A percentile compares a stretch with the other conserved stretches of the same genome.
Evolutionary conservation across 2,329 filamentous ascomycete genomes (phyloP).

Genomic region (Phoma herbarum): DNA sequence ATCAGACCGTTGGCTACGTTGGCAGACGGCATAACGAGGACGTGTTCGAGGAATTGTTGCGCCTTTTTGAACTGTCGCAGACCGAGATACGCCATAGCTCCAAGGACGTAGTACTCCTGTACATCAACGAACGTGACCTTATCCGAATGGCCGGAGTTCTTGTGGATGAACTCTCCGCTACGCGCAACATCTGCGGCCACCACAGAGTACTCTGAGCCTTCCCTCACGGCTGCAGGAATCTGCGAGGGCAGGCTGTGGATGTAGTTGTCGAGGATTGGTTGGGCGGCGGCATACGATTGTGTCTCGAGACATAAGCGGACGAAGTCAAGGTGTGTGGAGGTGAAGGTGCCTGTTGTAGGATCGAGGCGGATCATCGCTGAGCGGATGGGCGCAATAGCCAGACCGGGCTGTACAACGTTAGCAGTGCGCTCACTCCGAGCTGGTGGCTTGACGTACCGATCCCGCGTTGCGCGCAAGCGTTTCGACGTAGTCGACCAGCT

Average conservation of each 20-base stretch:
- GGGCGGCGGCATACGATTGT: constrained; percentile 62
- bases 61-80: constrained; percentile 55
- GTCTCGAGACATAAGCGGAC: constrained; percentile 66
- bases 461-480: constrained; percentile 42
- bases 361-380: constrained; percentile 72
- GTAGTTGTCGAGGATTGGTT: constrained; percentile 70
- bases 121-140: constrained; percentile 63
- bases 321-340: constrained; percentile 67
- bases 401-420: constrained; percentile 36
- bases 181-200: constrained; percentile 53
- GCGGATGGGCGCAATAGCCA: constrained; percentile 52
- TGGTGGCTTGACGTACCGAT: constrained; percentile 38
- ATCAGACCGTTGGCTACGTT: constrained; percentile 77
- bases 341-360: constrained; percentile 71
- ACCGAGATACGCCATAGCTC: constrained; percentile 59
- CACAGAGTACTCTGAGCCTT: constrained; percentile 51
- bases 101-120: constrained; percentile 62
- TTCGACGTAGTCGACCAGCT: constrained; percentile 55
- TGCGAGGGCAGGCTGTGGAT: constrained; percentile 70
- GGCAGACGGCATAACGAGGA: constrained; percentile 70
- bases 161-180: constrained; percentile 67
- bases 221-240: constrained; percentile 37
- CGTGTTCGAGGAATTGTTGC: constrained; percentile 57
- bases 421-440: background rate
- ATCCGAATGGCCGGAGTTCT: constrained; percentile 65